Evolutionary conservation across 257 asterid genomes (phyloP), one percentile per base, ranked within the genome.

Genomic region (Coffea eugenioides): DNA sequence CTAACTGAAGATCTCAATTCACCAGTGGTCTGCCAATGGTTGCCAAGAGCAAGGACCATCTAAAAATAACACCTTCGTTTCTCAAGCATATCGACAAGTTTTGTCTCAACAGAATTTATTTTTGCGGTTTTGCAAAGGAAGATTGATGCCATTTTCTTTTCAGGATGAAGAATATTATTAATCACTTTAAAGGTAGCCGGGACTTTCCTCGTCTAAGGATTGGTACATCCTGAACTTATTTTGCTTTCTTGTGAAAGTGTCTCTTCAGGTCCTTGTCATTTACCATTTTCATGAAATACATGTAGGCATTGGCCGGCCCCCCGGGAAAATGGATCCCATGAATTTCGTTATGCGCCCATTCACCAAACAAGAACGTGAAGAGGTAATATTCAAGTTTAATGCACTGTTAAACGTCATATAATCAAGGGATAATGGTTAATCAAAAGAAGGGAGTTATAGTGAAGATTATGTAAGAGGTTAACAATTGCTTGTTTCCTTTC

Each of bases 251-350:
- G 48, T 46, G 36, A 39, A 39, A 52, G 41, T 41, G 31, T 31
- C 43, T 76, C 65, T 56, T 5, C 5, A 34, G 15, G 25, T 70
- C 61, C 20, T 41, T 80, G 57, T 80, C 36, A 66, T 69, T 43
- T 36, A 59, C 43, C 61, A 51, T 59, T 77, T 45, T 69, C 10
- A 7, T 52, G 77, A 68, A 23, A 61, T 68, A 54, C 73, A 73
- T 43, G 57, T 74, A 93, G 98, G 98, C 83, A 93, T 94, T 73
- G 98, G 99, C 49, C 90, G 97, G 86, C 99, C 98, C 67, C 97
- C 97, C 0, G 98, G 97, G 72, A 94, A 90, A 86, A 94, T 91
- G 98, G 92, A 92, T 73, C 87, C 97, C 12, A 88, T 85, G 59
- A 94, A 71, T 80, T 96, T 77, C 85, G 99, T 96, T 78, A 90